phyloP scores from a whole-genome alignment of 2,329 filamentous ascomycete genomes.

The Colletotrichum tofieldiae region DNA sequence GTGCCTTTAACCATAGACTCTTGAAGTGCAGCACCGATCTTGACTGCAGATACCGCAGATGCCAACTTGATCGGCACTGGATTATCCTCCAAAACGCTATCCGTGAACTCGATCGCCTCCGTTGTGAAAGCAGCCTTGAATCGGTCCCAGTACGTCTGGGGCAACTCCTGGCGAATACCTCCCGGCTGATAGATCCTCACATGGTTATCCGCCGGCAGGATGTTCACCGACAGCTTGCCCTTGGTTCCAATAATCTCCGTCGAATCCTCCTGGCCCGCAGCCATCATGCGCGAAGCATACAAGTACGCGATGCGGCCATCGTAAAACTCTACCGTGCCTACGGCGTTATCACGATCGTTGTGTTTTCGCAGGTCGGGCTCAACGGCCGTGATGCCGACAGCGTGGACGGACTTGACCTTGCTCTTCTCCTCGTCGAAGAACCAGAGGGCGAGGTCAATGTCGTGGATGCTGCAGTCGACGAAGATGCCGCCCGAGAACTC shows the following conservation, averaged over 20 bases:
- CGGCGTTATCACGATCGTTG: conserved; percentile 52
- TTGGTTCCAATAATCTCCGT: conserved; percentile 78
- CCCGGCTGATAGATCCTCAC: conserved; percentile 68
- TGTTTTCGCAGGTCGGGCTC: conserved; percentile 52
- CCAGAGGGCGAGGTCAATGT: conserved; percentile 64
- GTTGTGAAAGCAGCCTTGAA: conserved; percentile 76
- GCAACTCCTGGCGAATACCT: conserved; percentile 73
- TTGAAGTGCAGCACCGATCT: conserved; percentile 74
- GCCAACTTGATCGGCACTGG: conserved; percentile 69
- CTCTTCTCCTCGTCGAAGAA: conserved; percentile 52
- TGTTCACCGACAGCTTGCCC: conserved; percentile 75
- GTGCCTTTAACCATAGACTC: conserved; percentile 68
- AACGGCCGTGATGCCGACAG: conserved; percentile 52
- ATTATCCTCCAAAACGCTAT: conserved; percentile 69
- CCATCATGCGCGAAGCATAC: conserved; percentile 77
- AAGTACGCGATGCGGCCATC: conserved; percentile 76
- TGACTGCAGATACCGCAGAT: conserved; percentile 72
- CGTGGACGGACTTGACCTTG: conserved; percentile 51
- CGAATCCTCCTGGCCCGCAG: conserved; percentile 76
- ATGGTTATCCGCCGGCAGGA: conserved; percentile 68
- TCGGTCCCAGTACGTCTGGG: conserved; percentile 73
- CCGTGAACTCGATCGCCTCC: conserved; percentile 76
- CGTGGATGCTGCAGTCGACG: conserved; percentile 80
- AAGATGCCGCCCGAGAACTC: conserved; percentile 78
- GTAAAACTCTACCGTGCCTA: conserved; percentile 75